phyloP scores from a whole-genome alignment of 495 filamentous ascomycete genomes.

The Filosporella fistucella region DNA sequence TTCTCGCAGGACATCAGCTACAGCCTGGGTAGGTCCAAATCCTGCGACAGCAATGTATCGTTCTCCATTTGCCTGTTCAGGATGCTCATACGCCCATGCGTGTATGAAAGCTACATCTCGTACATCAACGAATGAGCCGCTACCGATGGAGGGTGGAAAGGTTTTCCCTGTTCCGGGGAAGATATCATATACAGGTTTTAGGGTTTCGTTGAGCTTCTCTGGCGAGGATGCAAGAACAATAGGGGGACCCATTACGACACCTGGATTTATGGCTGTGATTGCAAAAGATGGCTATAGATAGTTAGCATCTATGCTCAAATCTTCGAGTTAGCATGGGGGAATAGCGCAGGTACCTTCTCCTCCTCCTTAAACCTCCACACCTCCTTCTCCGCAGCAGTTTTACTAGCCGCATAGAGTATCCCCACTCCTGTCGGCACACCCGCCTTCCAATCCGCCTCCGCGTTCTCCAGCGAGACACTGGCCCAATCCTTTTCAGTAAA shows the following conservation, averaged over 20 bases:
- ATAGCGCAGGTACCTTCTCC: slow-evolving; percentile 14
- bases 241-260: slow-evolving; percentile 25
- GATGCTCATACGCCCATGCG: slow-evolving; percentile 32
- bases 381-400: slow-evolving; percentile 22
- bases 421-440: slow-evolving; percentile 4
- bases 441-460: slow-evolving; percentile 4
- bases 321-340: background rate
- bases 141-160: slow-evolving; percentile 20
- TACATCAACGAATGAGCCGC: slow-evolving; percentile 33
- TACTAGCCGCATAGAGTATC: slow-evolving; percentile 24
- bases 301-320: no score
- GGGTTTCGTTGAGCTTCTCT: slow-evolving; percentile 25
- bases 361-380: slow-evolving; percentile 24
- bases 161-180: slow-evolving; percentile 13
- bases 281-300: slow-evolving; percentile 21
- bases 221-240: slow-evolving; percentile 9
- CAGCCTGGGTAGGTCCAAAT: slow-evolving; percentile 29
- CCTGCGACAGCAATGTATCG: slow-evolving; percentile 28
- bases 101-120: slow-evolving; percentile 38
- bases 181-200: slow-evolving; percentile 19
- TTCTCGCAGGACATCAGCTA: slow-evolving; percentile 34
- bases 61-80: slow-evolving; percentile 28
- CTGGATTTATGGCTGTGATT: slow-evolving; percentile 22
- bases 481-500: slow-evolving; percentile 19
- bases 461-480: slow-evolving; percentile 2